Evolutionary conservation across 148 eudicot genomes (phyloP).

Genomic region (Hydrangea macrophylla): DNA sequence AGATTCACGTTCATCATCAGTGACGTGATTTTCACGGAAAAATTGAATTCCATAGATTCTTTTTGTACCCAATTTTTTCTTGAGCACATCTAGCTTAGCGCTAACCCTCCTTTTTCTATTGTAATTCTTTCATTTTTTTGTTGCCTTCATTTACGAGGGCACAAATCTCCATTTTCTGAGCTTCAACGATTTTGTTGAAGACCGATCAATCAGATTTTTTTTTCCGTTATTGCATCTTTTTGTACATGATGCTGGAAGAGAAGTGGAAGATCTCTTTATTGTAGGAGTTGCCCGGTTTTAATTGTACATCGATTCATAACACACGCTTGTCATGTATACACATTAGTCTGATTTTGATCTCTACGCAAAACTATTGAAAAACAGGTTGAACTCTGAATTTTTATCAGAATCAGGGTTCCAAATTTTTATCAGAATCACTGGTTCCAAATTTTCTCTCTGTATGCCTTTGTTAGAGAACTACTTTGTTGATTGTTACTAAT

Average conservation of each 20-base stretch:
- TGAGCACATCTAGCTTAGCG: slow-evolving; percentile 25
- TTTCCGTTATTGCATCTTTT: slow-evolving; percentile 27
- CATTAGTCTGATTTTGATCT: background rate
- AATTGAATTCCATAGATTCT: background rate
- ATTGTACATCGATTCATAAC: slow-evolving; percentile 15
- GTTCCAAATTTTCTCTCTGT: background rate
- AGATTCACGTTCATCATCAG: slow-evolving; percentile 49
- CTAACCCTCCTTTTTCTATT: slow-evolving; percentile 20
- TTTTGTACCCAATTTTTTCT: slow-evolving; percentile 14
- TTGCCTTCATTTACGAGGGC: slow-evolving; percentile 28
- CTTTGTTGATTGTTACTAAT: background rate
- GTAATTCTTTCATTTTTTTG: slow-evolving; percentile 60
- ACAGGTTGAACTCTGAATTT: slow-evolving; percentile 4
- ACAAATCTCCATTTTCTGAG: slow-evolving; percentile 31
- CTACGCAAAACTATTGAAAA: background rate
- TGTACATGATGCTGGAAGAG: slow-evolving; percentile 28
- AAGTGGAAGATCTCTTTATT: slow-evolving; percentile 9
- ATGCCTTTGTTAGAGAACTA: background rate
- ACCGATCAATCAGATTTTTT: slow-evolving; percentile 31
- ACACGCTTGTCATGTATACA: slow-evolving; percentile 9
- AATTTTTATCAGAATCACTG: too few species aligned
- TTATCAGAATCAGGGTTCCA: slow-evolving; percentile 4
- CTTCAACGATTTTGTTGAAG: slow-evolving; percentile 25
- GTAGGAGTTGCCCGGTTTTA: slow-evolving; percentile 18
- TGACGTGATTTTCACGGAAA: slow-evolving; percentile 33